Evolutionary conservation across 305 asterid species (phyloP).

Genomic region (Fraxinus baroniana): DNA sequence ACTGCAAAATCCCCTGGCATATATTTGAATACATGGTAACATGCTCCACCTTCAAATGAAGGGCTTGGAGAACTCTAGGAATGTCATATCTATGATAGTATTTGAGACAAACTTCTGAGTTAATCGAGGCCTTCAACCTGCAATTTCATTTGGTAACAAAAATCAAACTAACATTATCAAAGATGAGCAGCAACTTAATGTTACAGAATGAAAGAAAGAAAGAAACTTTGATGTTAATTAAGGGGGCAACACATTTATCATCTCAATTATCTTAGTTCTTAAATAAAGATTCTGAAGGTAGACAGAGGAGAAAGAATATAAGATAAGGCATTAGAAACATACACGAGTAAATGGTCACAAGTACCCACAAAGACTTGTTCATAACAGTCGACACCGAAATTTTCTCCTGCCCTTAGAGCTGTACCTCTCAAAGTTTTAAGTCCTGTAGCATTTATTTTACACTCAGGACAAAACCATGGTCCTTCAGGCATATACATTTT

Average conservation of each 20-base stretch:
- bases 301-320: slow-evolving; percentile 20
- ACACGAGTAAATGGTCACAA: slow-evolving; percentile 93
- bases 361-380: slow-evolving; percentile 73
- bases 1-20: slow-evolving; percentile 69
- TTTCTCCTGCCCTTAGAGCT: slow-evolving; percentile 62
- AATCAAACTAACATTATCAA: slow-evolving; percentile 20
- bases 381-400: slow-evolving; percentile 72
- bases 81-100: slow-evolving; percentile 68
- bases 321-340: slow-evolving; percentile 43
- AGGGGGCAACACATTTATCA: slow-evolving; percentile 7
- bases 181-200: slow-evolving; percentile 16
- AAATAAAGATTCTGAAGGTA: slow-evolving; percentile 12
- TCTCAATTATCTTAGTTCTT: slow-evolving; percentile 17
- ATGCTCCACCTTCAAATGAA: slow-evolving; percentile 47
- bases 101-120: slow-evolving; percentile 45
- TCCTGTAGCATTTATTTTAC: slow-evolving; percentile 55
- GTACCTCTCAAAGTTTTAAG: slow-evolving; percentile 57
- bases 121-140: slow-evolving; percentile 57
- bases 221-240: not conserved
- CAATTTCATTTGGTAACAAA: slow-evolving; percentile 27
- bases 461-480: slow-evolving; percentile 96
- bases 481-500: slow-evolving; percentile 78
- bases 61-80: slow-evolving; percentile 56
- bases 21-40: slow-evolving; percentile 54
- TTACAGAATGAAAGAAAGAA: slow-evolving; percentile 23